Evolutionary conservation across 176 grass and related monocot species (phyloP).

Genomic region (Miscanthus lutarioriparius): DNA sequence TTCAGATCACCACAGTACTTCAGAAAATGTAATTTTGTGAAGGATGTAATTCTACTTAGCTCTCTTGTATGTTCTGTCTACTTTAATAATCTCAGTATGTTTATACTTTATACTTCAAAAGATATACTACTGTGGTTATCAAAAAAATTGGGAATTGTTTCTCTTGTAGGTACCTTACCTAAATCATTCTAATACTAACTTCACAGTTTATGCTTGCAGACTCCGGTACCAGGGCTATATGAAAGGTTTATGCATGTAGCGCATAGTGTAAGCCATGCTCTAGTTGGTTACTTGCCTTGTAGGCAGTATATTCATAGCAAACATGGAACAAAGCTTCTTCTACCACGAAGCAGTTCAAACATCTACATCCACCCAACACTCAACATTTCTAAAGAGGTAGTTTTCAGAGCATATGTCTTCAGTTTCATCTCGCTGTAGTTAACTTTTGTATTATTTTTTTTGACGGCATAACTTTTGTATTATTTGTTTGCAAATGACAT

Average conservation of each 20-base stretch:
- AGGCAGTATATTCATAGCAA: conserved; percentile 5
- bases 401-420: conserved; percentile 9
- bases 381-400: conserved; percentile 22
- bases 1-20: conserved; percentile 1
- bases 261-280: conserved; percentile 1
- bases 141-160: too few relatives aligned
- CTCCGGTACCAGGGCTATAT: not conserved
- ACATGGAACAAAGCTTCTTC: not conserved
- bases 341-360: conserved; percentile 16
- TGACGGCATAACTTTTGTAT: too few relatives aligned
- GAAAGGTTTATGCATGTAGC: not conserved
- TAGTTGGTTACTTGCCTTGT: conserved; percentile 17
- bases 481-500: conserved; percentile 2
- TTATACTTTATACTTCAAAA: not conserved
- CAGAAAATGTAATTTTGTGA: not conserved
- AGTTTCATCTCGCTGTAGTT: conserved; percentile 15
- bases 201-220: conserved; percentile 32
- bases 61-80: not conserved
- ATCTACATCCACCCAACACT: not conserved
- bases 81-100: not conserved
- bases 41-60: not conserved
- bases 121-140: too few relatives aligned
- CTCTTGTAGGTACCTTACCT: not conserved
- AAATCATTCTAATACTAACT: conserved; percentile 9
- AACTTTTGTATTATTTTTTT: not conserved